A percentile compares a stretch with the other conserved stretches of the same genome.
phyloP scores from a whole-genome alignment of 371 early-diverging fungal species.

The Lichtheimia corymbifera region DNA sequence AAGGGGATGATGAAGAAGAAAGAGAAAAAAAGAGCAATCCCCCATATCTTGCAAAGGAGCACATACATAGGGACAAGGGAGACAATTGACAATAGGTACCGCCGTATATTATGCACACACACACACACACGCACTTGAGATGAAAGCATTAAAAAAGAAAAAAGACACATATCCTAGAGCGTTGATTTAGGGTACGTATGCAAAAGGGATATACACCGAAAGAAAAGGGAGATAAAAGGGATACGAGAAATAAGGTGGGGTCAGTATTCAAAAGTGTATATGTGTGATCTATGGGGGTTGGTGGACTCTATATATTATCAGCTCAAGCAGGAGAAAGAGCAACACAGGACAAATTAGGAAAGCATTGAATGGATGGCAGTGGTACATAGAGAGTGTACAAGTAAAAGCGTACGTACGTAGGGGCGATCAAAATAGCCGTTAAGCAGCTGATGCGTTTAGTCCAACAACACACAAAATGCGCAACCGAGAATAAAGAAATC shows the following conservation, averaged over 20 bases:
- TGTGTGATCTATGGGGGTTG: slow-evolving; percentile 61
- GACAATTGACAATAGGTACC: too few relatives aligned
- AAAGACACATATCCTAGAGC: background rate
- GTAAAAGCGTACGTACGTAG: background rate
- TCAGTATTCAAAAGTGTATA: slow-evolving; percentile 75
- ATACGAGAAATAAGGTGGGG: slow-evolving; percentile 65
- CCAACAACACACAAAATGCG: background rate
- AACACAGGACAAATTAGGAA: slow-evolving; percentile 61
- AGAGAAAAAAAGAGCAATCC: too few relatives aligned
- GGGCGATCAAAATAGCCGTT: background rate
- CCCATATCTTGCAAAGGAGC: too few relatives aligned
- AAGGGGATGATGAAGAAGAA: too few relatives aligned
- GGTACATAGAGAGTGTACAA: background rate
- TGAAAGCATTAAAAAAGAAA: too few relatives aligned
- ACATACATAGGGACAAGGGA: too few relatives aligned
- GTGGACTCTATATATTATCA: slow-evolving; percentile 41
- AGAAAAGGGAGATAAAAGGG: background rate
- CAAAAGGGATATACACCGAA: background rate
- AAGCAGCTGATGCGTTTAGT: background rate
- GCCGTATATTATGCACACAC: too few relatives aligned
- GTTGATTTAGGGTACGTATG: background rate
- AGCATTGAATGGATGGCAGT: background rate
- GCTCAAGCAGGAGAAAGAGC: slow-evolving; percentile 58
- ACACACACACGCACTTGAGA: too few relatives aligned
- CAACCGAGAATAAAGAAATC: slow-evolving; percentile 1